Conservation (phyloP, 1,284 basidiomycete species). For the Pseudozyma thailandica region DNA sequence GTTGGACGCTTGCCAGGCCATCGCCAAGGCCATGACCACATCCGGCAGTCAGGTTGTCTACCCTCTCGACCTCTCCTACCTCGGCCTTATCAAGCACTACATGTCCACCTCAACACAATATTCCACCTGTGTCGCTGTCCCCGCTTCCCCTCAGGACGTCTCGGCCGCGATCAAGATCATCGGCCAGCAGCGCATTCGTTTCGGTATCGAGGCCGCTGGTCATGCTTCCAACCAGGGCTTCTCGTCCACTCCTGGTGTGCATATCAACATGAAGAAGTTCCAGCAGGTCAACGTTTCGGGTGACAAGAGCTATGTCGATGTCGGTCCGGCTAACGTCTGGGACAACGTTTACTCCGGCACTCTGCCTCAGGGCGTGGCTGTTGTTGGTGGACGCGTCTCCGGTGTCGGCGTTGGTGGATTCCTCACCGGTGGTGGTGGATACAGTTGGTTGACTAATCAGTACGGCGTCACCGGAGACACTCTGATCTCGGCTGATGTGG, state of each 20-base stretch:
- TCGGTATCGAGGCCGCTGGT: slow-evolving; percentile 44
- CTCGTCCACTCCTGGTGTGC: slow-evolving; percentile 51
- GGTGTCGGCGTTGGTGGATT: slow-evolving; percentile 59
- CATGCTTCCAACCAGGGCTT: slow-evolving; percentile 59
- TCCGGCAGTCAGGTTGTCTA: slow-evolving; percentile 28
- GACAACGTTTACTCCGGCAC: slow-evolving; percentile 52
- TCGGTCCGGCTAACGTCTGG: slow-evolving; percentile 54
- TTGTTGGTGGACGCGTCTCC: slow-evolving; percentile 54
- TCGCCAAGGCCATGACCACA: slow-evolving; percentile 18
- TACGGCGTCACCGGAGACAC: slow-evolving; percentile 52
- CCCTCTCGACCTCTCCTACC: slow-evolving; percentile 34
- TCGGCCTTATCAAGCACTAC: slow-evolving; percentile 34
- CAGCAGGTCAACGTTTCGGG: slow-evolving; percentile 39
- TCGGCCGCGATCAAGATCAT: slow-evolving; percentile 49
- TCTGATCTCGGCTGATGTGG: slow-evolving; percentile 45
- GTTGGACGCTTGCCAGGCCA: slow-evolving; percentile 38
- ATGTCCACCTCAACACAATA: slow-evolving; percentile 36
- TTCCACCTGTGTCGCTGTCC: slow-evolving; percentile 48
- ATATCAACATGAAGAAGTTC: slow-evolving; percentile 50
- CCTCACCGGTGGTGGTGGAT: slow-evolving; percentile 53
- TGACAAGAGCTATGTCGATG: slow-evolving; percentile 52
- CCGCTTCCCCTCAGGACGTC: slow-evolving; percentile 43
- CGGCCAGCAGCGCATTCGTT: slow-evolving; percentile 46
- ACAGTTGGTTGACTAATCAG: slow-evolving; percentile 54
- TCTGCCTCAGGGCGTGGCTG: slow-evolving; percentile 29